Evolutionary conservation across 129 eudicot species (phyloP), one percentile per base, ranked within the genome.

Genomic region (Calendula officinalis): DNA sequence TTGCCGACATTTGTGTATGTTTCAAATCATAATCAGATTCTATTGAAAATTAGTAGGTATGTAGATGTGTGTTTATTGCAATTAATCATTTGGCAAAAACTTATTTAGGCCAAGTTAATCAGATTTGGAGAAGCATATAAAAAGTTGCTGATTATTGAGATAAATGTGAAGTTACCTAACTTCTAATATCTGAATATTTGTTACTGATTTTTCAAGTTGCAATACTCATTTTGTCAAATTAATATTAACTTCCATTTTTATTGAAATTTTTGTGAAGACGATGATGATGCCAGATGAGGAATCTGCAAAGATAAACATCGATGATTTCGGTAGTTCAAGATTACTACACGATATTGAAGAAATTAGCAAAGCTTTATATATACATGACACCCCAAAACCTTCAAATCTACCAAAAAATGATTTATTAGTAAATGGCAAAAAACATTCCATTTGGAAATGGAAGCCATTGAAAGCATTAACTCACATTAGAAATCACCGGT

Each of bases 371-470:
- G 88, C 95, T 54, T 81, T 87, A 33, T 83, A 81, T 71, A 14
- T 81, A 48, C 80, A 66, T 11, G 78, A 75, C 9, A 8, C 71
- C 10, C 63, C 76, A 46, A 70, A 55, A 68, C n/a, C 71, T 47
- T 74, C 60, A 38, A 43, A 49, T 7, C 63, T 64, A 7, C 51
- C 60, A 44, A 60, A 63, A 30, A 80, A 68, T 15, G 56, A 77
- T 40, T 56, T 69, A 42, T 51, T 62, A 61, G 70, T 64, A 44
- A 74, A 81, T 42, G 57, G 59, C 8, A 83, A 78, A 39, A 79
- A 69, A 41, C 73, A 85, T 10, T 87, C 90, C 1, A 78, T 78
- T 32, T 86, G 95, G 95, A 76, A 64, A 56, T 86, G 95, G 95
- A 83, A 80, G 71, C 90, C 90, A 11, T 83, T 86, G 8, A 83